Conservation (phyloP, 2,329 filamentous ascomycete genomes). For the Fusarium verticillioides region DNA sequence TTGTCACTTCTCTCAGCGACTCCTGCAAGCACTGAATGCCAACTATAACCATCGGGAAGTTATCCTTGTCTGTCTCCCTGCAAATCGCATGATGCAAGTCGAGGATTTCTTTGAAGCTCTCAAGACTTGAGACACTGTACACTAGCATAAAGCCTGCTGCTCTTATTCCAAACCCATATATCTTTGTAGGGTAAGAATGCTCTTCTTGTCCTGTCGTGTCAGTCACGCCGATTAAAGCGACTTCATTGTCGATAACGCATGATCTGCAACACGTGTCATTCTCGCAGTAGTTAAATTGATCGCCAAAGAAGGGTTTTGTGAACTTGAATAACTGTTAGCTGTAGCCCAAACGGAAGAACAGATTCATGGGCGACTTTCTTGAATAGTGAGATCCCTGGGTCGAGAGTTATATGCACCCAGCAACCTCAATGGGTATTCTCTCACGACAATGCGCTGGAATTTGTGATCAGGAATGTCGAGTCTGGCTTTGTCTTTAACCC, state of each 20-base stretch:
- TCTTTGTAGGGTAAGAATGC: background rate
- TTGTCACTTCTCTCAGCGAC: rapidly evolving
- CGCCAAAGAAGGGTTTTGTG: rapidly evolving
- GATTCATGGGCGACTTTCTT: background rate
- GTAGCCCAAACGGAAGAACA: rapidly evolving
- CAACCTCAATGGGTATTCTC: background rate
- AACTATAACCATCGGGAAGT: rapidly evolving
- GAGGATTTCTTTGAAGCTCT: background rate
- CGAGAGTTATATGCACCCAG: rapidly evolving
- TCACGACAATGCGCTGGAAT: no score
- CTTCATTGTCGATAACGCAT: rapidly evolving
- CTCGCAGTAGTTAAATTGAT: background rate
- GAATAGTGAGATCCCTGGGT: background rate
- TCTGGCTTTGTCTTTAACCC: background rate
- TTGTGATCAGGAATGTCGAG: no score
- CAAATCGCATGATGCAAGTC: rapidly evolving
- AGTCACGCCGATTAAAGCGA: rapidly evolving
- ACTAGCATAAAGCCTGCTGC: background rate
- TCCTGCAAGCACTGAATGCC: rapidly evolving
- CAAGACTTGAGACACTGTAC: background rate
- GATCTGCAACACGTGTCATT: rapidly evolving
- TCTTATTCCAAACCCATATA: no score
- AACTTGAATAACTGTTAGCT: background rate
- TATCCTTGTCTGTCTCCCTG: rapidly evolving
- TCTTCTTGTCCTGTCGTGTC: background rate